phyloP scores from a whole-genome alignment of 257 asterid species.

The Coffea eugenioides region DNA sequence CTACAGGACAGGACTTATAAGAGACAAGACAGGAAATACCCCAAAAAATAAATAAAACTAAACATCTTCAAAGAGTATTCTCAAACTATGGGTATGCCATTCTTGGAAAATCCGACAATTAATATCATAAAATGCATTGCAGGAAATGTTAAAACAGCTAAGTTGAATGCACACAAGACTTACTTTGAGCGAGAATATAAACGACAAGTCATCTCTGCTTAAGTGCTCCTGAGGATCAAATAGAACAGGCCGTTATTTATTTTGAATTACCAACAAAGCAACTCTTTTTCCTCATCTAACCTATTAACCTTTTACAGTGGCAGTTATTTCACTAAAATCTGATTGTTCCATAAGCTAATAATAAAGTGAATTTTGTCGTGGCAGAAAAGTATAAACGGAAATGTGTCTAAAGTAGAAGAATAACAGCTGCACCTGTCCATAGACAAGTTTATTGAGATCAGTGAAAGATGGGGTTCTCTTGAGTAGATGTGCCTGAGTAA shows the following conservation, averaged over 20 bases:
- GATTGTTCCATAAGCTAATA: constrained; percentile 10
- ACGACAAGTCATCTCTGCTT: constrained; percentile 78
- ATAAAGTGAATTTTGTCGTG: constrained; percentile 22
- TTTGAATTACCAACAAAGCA: neutral
- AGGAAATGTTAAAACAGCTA: neutral
- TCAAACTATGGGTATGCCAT: neutral
- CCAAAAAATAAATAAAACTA: neutral
- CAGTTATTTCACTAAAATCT: constrained; percentile 1
- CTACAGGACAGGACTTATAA: neutral
- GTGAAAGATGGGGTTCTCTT: constrained; percentile 87
- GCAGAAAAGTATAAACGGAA: constrained; percentile 4
- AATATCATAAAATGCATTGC: neutral
- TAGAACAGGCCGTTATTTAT: constrained; percentile 1
- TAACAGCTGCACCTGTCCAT: constrained; percentile 68
- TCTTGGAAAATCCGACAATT: neutral
- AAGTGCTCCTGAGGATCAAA: constrained; percentile 71
- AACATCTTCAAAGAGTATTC: neutral
- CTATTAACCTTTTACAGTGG: neutral
- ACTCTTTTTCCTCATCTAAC: constrained; percentile 1
- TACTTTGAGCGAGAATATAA: constrained; percentile 87
- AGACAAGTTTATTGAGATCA: constrained; percentile 78
- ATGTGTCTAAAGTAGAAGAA: constrained; percentile 10
- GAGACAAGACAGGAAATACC: neutral
- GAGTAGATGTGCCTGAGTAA: constrained; percentile 66
- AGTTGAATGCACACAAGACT: constrained; percentile 15